Evolutionary conservation across 352 stramenopile species (phyloP).

Genomic region (Pythium periplocum): DNA sequence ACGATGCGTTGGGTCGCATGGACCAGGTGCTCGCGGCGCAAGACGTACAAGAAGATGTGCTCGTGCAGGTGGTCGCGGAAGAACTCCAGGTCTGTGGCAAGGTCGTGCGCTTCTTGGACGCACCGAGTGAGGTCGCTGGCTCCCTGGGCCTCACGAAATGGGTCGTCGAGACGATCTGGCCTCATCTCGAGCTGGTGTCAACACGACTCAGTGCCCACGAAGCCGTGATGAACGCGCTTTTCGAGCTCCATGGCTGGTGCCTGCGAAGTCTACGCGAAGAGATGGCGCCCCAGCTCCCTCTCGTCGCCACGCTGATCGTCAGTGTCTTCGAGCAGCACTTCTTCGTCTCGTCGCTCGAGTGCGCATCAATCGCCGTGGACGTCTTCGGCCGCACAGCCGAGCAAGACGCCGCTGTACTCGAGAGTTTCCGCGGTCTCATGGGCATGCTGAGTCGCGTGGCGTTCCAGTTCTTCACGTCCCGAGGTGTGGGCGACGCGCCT

Average conservation of each 20-base stretch:
- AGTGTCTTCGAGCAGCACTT: slow-evolving; percentile 46
- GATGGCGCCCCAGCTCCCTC: slow-evolving; percentile 41
- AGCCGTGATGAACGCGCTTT: slow-evolving; percentile 45
- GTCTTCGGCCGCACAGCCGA: slow-evolving; percentile 49
- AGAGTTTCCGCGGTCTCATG: slow-evolving; percentile 53
- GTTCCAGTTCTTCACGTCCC: slow-evolving; percentile 60
- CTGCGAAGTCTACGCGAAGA: slow-evolving; percentile 56
- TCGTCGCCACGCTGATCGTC: slow-evolving; percentile 52
- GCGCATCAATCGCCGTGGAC: slow-evolving; percentile 55
- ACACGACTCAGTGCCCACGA: slow-evolving; percentile 35
- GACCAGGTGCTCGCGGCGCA: slow-evolving; percentile 30
- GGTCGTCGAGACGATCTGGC: slow-evolving; percentile 47
- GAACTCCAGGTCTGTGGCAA: slow-evolving; percentile 71
- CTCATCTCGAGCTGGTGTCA: slow-evolving; percentile 43
- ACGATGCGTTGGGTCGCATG: slow-evolving; percentile 40
- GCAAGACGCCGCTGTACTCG: slow-evolving; percentile 30
- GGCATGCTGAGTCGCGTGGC: slow-evolving; percentile 49
- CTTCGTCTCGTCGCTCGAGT: slow-evolving; percentile 63
- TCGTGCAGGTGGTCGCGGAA: slow-evolving; percentile 24
- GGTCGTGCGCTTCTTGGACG: slow-evolving; percentile 59
- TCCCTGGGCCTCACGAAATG: slow-evolving; percentile 40
- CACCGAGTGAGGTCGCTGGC: slow-evolving; percentile 41
- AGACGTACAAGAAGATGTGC: slow-evolving; percentile 2
- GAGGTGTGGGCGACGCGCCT: slow-evolving; percentile 49
- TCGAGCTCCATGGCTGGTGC: slow-evolving; percentile 69